phyloP scores from a whole-genome alignment of 2,329 filamentous ascomycete genomes.

The Fusarium sp. region DNA sequence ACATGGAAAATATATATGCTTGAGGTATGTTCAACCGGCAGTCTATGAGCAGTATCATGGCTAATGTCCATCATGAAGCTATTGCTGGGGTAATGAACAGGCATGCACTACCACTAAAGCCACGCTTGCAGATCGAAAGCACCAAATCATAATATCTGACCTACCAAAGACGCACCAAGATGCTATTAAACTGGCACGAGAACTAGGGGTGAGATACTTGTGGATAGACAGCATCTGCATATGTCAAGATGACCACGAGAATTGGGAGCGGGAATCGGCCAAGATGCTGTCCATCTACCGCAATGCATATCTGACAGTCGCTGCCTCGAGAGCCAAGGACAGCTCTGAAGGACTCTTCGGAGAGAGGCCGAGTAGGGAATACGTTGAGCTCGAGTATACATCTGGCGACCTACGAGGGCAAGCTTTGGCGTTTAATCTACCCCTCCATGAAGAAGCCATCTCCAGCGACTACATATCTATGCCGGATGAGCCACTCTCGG shows the following conservation, averaged over 20 bases:
- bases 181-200: not conserved
- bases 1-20: not conserved
- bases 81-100: not conserved
- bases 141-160: not conserved
- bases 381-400: not conserved
- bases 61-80: not conserved
- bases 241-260: not conserved
- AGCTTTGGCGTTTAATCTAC: not conserved
- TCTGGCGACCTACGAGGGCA: not conserved
- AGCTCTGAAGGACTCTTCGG: not conserved
- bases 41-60: not conserved
- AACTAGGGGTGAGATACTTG: not conserved
- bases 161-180: not conserved
- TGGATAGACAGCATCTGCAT: not conserved
- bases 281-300: not conserved
- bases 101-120: constrained; percentile 1
- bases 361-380: not conserved
- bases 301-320: not conserved
- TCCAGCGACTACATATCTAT: not conserved
- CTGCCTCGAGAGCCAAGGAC: not conserved
- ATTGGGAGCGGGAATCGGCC: not conserved
- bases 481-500: not conserved
- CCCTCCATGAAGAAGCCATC: not conserved
- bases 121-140: constrained; percentile 5
- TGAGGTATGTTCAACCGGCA: not conserved